Conservation (phyloP, 495 filamentous ascomycete species). For the Penicillium desertorum region DNA sequence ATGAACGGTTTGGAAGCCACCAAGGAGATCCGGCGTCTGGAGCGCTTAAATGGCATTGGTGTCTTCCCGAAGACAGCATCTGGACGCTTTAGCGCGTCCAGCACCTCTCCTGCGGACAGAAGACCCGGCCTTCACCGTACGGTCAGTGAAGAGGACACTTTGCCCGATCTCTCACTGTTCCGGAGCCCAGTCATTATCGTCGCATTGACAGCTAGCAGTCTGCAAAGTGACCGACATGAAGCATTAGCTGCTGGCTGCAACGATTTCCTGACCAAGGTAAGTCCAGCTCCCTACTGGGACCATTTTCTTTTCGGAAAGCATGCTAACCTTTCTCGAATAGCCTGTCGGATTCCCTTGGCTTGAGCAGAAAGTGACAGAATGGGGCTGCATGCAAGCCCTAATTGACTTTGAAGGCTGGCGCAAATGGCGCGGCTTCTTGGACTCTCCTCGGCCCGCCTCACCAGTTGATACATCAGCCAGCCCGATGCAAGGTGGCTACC, state of each 20-base stretch:
- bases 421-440: slow-evolving; percentile 85
- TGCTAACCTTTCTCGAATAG: slow-evolving; percentile 44
- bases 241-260: slow-evolving; percentile 95
- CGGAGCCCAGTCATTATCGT: slow-evolving; percentile 98
- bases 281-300: slow-evolving; percentile 16
- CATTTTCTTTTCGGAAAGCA: slow-evolving; percentile 1
- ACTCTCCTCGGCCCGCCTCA: slow-evolving; percentile 29
- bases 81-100: slow-evolving; percentile 41
- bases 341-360: slow-evolving; percentile 98
- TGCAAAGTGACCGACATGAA: slow-evolving; percentile 94
- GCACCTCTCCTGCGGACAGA: slow-evolving; percentile 25
- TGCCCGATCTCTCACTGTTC: slow-evolving; percentile 70
- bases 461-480: slow-evolving; percentile 29
- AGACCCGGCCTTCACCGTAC: slow-evolving; percentile 28
- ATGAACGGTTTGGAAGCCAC: slow-evolving; percentile 98
- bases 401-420: slow-evolving; percentile 99
- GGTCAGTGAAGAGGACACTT: slow-evolving; percentile 59
- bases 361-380: slow-evolving; percentile 95
- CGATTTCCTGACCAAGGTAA: slow-evolving; percentile 96
- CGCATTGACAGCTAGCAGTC: slow-evolving; percentile 85
- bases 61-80: slow-evolving; percentile 65
- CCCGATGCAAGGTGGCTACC: slow-evolving; percentile 34
- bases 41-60: slow-evolving; percentile 85
- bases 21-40: slow-evolving; percentile 87
- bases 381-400: slow-evolving; percentile 98